phyloP scores from a whole-genome alignment of 176 grass and related monocot species.

The Zea mays region DNA sequence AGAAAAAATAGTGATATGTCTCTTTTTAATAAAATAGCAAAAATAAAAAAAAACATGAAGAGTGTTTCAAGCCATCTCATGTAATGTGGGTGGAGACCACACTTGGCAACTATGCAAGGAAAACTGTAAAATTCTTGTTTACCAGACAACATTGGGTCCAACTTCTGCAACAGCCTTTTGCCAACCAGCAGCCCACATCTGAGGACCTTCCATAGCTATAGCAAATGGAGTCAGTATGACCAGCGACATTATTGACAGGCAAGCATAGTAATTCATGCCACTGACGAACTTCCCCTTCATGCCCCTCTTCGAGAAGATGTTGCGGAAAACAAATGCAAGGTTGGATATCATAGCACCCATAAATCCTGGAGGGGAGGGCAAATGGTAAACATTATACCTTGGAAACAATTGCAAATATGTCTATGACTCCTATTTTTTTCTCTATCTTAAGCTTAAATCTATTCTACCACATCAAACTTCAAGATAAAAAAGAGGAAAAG shows the following conservation, averaged over 20 bases:
- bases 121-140: constrained; percentile 36
- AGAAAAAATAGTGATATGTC: constrained; percentile 7
- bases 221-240: constrained; percentile 90
- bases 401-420: constrained; percentile 22
- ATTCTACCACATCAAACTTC: not conserved
- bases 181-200: constrained; percentile 91
- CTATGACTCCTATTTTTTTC: constrained; percentile 10
- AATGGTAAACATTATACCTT: constrained; percentile 23
- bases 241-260: constrained; percentile 80
- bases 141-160: constrained; percentile 81
- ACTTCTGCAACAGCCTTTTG: constrained; percentile 70
- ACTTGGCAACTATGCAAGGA: not conserved
- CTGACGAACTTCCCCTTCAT: constrained; percentile 90
- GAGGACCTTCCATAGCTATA: constrained; percentile 81
- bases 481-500: not conserved
- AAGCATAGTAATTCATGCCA: constrained; percentile 98
- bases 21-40: not conserved
- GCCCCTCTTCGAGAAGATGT: constrained; percentile 90
- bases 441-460: constrained; percentile 2
- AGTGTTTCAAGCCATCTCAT: not conserved
- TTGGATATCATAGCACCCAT: constrained; percentile 99
- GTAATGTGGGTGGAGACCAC: not conserved
- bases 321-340: constrained; percentile 93
- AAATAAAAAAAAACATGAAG: not conserved
- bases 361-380: constrained; percentile 65